Base-by-base conservation (phyloP, 1,284 basidiomycete genomes). In the Neonothopanus nambi region DNA sequence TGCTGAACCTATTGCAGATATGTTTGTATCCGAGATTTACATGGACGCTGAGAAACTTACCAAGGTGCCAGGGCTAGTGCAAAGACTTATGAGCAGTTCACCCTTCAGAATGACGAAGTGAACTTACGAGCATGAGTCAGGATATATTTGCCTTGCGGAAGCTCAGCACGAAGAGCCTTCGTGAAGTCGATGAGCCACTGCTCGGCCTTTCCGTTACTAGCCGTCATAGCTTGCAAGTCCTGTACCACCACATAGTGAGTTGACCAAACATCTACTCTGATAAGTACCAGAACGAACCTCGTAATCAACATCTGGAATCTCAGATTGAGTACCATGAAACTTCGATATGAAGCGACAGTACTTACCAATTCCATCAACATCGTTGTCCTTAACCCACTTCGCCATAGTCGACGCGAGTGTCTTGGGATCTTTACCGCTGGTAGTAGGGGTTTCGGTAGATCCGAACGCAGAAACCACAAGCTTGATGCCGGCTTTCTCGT, bases 391-490 rank as follows among this genome's bases (percentile, higher is more conserved):
- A 36, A 81, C 78, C 73, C 75, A 82, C 2, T 67, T 66, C 9
- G 78, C 78, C 68, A 82, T 71, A 4, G 67, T 74, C 3, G 72
- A 70, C 3, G 45, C 56, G 18, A 70, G 62, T 2, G 79, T 64
- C 52, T 81, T 67, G 5, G 69, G 67, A 13, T 71, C 71, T 0
- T 66, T 67, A 33, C 30, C 30, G 30, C 30, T 33, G 5, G 73
- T 68, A 11, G 81, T 82, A 6, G 82, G 83, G 0, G 66, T 65
- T 40, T 82, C 79, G 1, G 79, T 78, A 1, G 76, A 70, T 8
- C 81, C 81, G 51, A 81, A 81, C 8, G 67, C 73, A 18, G 77
- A 75, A 11, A 80, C 77, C 21, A 80, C 66, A 39, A 81, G 63
- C 51, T 73, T 78, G 58, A 80, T 73, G 2, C 76, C 78, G 0